Conservation (phyloP, 202 grass and related monocot genomes). For the Panicum hallii region DNA sequence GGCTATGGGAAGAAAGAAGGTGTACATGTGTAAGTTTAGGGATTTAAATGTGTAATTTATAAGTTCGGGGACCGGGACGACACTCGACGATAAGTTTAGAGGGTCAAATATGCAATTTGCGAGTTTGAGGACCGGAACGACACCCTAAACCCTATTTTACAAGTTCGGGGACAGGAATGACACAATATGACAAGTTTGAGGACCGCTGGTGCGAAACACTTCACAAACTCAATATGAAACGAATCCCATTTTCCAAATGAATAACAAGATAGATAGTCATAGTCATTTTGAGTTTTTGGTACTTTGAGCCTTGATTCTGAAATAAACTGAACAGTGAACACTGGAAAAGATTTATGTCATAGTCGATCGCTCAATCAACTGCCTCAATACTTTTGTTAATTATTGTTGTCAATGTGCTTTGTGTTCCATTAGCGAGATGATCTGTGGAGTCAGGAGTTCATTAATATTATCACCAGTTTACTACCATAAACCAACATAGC, state of each 20-base stretch:
- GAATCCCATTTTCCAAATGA: neutral
- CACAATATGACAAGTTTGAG: too few relatives aligned
- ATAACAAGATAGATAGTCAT: neutral
- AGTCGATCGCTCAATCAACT: neutral
- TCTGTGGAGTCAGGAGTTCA: neutral
- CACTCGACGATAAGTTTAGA: too few relatives aligned
- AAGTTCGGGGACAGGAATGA: too few relatives aligned
- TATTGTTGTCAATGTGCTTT: conserved; percentile 12
- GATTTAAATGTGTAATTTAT: too few relatives aligned
- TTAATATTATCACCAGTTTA: conserved; percentile 18
- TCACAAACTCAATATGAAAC: conserved; percentile 3
- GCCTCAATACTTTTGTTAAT: neutral
- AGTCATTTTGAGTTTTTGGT: conserved; percentile 5
- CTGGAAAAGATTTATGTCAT: neutral
- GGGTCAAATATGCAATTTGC: too few relatives aligned
- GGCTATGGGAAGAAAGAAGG: too few relatives aligned
- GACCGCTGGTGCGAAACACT: neutral
- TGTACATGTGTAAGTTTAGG: too few relatives aligned
- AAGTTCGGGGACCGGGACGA: too few relatives aligned
- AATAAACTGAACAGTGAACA: conserved; percentile 22
- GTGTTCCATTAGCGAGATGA: neutral
- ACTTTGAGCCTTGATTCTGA: conserved; percentile 16
- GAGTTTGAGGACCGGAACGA: too few relatives aligned
- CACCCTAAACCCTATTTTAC: too few relatives aligned
- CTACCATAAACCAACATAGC: conserved; percentile 8